phyloP scores from a whole-genome alignment of 345 rosid genomes.

The Psidium friedrichsthalianum region DNA sequence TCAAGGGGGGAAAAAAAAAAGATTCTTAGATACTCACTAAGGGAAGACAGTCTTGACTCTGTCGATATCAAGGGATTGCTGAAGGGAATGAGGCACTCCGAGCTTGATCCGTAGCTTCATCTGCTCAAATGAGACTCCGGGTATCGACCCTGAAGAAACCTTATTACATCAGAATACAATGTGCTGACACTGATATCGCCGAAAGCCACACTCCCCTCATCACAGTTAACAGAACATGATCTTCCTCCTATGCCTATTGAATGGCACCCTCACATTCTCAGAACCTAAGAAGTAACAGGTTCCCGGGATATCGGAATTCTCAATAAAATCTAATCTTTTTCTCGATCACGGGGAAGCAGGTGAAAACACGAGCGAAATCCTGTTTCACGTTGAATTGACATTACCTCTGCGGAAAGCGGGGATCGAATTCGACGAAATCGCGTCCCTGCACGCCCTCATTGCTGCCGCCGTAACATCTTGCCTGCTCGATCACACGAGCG shows the following conservation, averaged over 20 bases:
- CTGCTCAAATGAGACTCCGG: conserved; percentile 75
- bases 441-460: conserved; percentile 79
- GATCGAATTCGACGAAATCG: conserved; percentile 87
- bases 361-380: neutral
- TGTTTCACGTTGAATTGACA: neutral
- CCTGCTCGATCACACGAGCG: conserved; percentile 10
- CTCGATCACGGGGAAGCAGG: neutral
- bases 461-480: conserved; percentile 83
- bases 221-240: neutral
- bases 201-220: neutral
- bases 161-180: neutral
- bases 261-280: neutral
- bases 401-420: conserved; percentile 86
- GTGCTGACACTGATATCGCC: neutral
- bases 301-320: neutral
- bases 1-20: neutral
- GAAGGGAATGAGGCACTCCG: conserved; percentile 83
- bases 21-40: conserved; percentile 42
- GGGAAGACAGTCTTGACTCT: conserved; percentile 80
- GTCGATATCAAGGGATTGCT: conserved; percentile 51
- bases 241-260: neutral
- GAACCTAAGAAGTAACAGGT: neutral
- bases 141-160: conserved; percentile 61
- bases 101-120: conserved; percentile 84
- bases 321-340: neutral